phyloP scores from a whole-genome alignment of 768 basidiomycete species.

The Lactarius indigo region DNA sequence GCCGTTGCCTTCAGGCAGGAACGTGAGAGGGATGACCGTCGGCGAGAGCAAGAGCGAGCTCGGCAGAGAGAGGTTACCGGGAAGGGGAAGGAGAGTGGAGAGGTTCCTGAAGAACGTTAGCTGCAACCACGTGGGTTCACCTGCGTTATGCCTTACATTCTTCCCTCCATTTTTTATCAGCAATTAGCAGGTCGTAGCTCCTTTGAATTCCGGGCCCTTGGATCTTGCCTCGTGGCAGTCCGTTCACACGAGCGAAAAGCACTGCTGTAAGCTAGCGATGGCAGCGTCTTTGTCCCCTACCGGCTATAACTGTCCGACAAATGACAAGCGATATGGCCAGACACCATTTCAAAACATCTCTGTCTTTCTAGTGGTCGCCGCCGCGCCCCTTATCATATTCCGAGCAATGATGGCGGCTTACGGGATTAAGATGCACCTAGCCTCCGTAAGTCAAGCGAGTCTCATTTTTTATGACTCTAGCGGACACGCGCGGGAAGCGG shows the following conservation, averaged over 20 bases:
- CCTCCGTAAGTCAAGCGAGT: slow-evolving; percentile 19
- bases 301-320: neutral
- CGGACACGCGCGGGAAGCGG: slow-evolving; percentile 21
- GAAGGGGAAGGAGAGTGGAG: slow-evolving; percentile 15
- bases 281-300: neutral
- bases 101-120: slow-evolving; percentile 15
- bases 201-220: neutral
- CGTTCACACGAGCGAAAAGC: slow-evolving; percentile 7
- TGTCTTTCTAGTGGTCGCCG: neutral
- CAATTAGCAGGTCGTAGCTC: slow-evolving; percentile 17
- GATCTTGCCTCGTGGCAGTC: slow-evolving; percentile 14
- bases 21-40: slow-evolving; percentile 22
- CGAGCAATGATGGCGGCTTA: slow-evolving; percentile 19
- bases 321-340: neutral
- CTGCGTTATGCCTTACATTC: slow-evolving; percentile 10
- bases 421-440: slow-evolving; percentile 16
- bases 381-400: neutral
- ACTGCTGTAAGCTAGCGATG: neutral
- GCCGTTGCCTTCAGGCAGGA: slow-evolving; percentile 25
- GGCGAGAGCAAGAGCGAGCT: slow-evolving; percentile 20
- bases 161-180: slow-evolving; percentile 10
- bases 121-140: slow-evolving; percentile 13
- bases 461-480: slow-evolving; percentile 12
- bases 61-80: slow-evolving; percentile 3
- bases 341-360: slow-evolving; percentile 3